Base-by-base conservation (phyloP, 2,329 filamentous ascomycete genomes). In the Aspergillus novofumigatus region DNA sequence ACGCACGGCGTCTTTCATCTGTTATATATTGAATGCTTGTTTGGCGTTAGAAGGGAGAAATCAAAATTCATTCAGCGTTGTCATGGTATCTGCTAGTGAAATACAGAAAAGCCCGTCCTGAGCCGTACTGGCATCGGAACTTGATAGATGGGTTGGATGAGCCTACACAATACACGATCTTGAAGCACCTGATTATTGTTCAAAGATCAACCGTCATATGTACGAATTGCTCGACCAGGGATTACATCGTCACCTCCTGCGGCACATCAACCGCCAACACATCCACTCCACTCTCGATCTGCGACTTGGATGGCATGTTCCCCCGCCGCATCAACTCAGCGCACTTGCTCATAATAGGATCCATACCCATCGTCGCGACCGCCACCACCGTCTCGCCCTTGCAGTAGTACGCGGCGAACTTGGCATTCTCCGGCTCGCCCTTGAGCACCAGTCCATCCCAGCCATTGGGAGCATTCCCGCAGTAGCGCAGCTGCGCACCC, bases 401-500 rank as follows among this genome's bases (percentile, higher is more conserved):
- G 54, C 86, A 87, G 72, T 97, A 99, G 76, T 90, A 99, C 0
- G 91, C 93, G 5, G 88, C 86, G 69, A 96, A 99, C 69, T 91
- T 92, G 58, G 84, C 85, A 69, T 92, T 85, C 3, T 86, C 87
- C 0, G 87, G 85, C 64, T 90, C 84, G 11, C 93, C 93, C 52
- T 89, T 83, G 10, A 99, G 66, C 1, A 97, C 81, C 4, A 97
- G 69, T 65, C 95, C 92, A 70, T 99, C 94, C 78, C 85, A 97
- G 0, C 93, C 93, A 54, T 85, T 83, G 0, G 80, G 77, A 0
- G 92, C 91, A 77, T 93, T 94, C 11, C 94, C 94, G 69, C 92
- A 96, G 80, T 99, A 99, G 49, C 94, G 85, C 67, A 99, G 76
- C 77, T 99, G 94, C 5, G 86, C 83, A 4, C 92, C 91, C 4